These are phyloP conservation scores for Viola odorata DNA, from an alignment of 345 rosid genomes.

Conservation along the genomic window DNA sequence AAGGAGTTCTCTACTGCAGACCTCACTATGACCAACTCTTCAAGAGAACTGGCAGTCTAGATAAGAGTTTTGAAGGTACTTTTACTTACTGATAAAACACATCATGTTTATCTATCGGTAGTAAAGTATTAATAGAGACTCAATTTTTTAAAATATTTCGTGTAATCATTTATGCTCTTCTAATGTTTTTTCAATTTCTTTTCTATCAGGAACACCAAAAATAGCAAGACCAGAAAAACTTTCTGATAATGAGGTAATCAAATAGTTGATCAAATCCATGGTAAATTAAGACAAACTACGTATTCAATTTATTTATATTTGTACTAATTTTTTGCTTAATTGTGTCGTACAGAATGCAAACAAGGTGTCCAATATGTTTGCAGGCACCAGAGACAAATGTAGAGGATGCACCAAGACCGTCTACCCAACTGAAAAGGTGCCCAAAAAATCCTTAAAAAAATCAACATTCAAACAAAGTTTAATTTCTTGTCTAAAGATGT, in stretches of 20 bases:
- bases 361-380: constrained; percentile 42
- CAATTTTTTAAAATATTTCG: no score
- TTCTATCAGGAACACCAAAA: constrained; percentile 51
- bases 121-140: no score
- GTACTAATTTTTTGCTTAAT: not conserved
- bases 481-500: not conserved
- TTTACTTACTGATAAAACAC: not conserved
- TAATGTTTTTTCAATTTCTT: not conserved
- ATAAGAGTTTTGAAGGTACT: constrained; percentile 60
- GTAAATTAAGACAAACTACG: not conserved
- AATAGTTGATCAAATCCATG: not conserved
- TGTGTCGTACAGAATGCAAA: constrained; percentile 28
- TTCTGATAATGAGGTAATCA: constrained; percentile 40
- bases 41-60: constrained; percentile 62
- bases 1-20: constrained; percentile 64
- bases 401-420: constrained; percentile 41
- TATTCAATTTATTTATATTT: not conserved
- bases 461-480: not conserved
- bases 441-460: not conserved
- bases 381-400: constrained; percentile 55
- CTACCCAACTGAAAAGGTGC: constrained; percentile 58
- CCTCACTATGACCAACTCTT: constrained; percentile 66
- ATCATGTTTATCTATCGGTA: not conserved
- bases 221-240: constrained; percentile 42
- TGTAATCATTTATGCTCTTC: not conserved